These are phyloP conservation scores for Venturia pyrina DNA, from an alignment of 2,329 filamentous ascomycete species.

Conservation along the genomic window DNA sequence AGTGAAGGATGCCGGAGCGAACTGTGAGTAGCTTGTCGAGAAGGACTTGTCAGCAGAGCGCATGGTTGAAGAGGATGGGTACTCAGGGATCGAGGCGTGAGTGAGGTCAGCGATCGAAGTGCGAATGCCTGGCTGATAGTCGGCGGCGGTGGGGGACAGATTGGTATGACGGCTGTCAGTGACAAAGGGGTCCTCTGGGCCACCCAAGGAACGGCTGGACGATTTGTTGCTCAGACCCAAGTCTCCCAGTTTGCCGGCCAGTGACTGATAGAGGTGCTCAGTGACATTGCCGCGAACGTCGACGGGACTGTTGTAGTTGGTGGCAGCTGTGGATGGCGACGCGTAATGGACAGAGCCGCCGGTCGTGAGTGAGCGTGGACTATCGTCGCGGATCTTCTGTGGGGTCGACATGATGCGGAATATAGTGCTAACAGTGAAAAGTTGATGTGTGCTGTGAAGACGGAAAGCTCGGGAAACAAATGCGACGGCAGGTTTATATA, in stretches of 20 bases:
- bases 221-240: background rate
- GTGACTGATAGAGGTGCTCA: conserved; percentile 2
- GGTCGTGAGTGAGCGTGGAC: background rate
- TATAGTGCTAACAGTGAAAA: background rate
- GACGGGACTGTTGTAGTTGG: conserved; percentile 8
- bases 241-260: background rate
- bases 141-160: conserved; percentile 6
- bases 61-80: background rate
- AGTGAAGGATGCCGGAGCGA: background rate
- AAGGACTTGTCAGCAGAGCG: conserved; percentile 2
- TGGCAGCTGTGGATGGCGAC: conserved; percentile 9
- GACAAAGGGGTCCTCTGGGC: conserved; percentile 8
- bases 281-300: conserved; percentile 2
- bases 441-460: background rate
- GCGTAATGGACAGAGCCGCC: conserved; percentile 7
- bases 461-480: background rate
- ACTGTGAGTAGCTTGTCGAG: background rate
- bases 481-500: background rate
- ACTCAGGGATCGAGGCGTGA: conserved; percentile 1
- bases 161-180: background rate
- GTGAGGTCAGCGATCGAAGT: background rate
- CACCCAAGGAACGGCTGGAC: background rate
- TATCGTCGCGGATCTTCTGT: conserved; percentile 7
- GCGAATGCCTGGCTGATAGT: conserved; percentile 3
- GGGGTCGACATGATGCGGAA: conserved; percentile 6